Evolutionary conservation across 176 grass and related monocot species (phyloP), one percentile per base, ranked within the genome.

Genomic region (Echinochloa phyllopogon): DNA sequence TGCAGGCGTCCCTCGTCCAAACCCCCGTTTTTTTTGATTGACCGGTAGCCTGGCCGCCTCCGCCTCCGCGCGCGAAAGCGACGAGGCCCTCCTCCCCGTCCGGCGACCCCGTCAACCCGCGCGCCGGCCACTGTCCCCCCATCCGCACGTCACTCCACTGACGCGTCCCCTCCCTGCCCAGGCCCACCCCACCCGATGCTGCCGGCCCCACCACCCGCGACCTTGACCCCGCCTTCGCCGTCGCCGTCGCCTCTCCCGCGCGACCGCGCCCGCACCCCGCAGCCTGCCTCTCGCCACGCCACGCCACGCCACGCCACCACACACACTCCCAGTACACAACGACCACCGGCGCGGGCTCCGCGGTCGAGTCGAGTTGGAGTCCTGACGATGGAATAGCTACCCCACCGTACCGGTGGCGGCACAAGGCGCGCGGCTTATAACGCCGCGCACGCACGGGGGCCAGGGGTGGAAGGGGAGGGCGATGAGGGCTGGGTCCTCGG

Each of bases 201-300:
- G 65, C 20, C 59, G 29, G 29, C 73, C 83, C 33, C 73, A 81
- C 43, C 40, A 60, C 47, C 56, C 38, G 80, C 40, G 65, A 69
- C 73, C 79, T 87, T 86, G 84, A 83, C 84, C 82, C 41, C 82
- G 27, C 86, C n/a, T 70, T 8, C 40, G 67, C 88, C 84, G 41
- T 87, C 89, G 80, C 89, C n/a, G 18, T 81, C 78, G 27, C 11
- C 25, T 25, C 9, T 67, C 23, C 73, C 50, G 7, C n/a, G n/a
- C n/a, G n/a, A n/a, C n/a, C n/a, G n/a, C 29, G 29, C 29, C 29
- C 29, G 29, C 29, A 33, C 29, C 29, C 29, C 29, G 29, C 60
- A 37, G 20, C 10, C 27, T 21, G 8, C 15, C 23, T 20, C 41
- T 7, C 64, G 24, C 47, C 71, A 73, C 63, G 17, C 43, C 36